These are phyloP conservation scores for Ogataea ganodermae DNA, from an alignment of 805 yeast genomes.

Conservation along the genomic window DNA sequence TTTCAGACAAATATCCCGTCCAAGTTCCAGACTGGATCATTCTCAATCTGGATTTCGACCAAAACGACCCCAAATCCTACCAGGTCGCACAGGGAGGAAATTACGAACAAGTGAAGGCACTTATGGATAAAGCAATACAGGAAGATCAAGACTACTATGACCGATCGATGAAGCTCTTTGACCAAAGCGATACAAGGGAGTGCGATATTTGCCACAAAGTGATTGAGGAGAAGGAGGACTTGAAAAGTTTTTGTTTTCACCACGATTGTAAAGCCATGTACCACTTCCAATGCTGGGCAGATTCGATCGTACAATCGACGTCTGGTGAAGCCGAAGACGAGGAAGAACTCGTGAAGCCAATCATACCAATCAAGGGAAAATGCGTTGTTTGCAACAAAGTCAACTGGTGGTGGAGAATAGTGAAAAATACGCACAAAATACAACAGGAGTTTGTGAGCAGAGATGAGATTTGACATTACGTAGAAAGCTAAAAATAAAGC, in stretches of 20 bases:
- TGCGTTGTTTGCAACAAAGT: slow-evolving; percentile 27
- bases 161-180: slow-evolving; percentile 17
- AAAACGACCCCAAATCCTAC: slow-evolving; percentile 1
- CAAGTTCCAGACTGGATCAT: slow-evolving; percentile 24
- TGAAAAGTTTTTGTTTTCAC: slow-evolving; percentile 30
- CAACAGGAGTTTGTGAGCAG: slow-evolving; percentile 7
- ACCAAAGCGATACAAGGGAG: slow-evolving; percentile 6
- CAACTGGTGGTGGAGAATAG: slow-evolving; percentile 33
- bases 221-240: slow-evolving; percentile 17
- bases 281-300: slow-evolving; percentile 41
- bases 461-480: not conserved
- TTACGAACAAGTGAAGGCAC: slow-evolving; percentile 30
- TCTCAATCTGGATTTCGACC: slow-evolving; percentile 17
- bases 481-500: slow-evolving; percentile 1
- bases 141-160: slow-evolving; percentile 20
- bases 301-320: slow-evolving; percentile 6
- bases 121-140: slow-evolving; percentile 15
- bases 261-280: slow-evolving; percentile 30
- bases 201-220: slow-evolving; percentile 21
- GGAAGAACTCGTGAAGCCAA: slow-evolving; percentile 11
- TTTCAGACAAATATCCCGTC: slow-evolving; percentile 35
- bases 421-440: slow-evolving; percentile 25
- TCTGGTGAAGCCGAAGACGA: slow-evolving; percentile 11
- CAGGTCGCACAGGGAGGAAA: slow-evolving; percentile 30
- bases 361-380: slow-evolving; percentile 31